phyloP scores from a whole-genome alignment of 371 early-diverging fungal species.

The Lichtheimia corymbifera region DNA sequence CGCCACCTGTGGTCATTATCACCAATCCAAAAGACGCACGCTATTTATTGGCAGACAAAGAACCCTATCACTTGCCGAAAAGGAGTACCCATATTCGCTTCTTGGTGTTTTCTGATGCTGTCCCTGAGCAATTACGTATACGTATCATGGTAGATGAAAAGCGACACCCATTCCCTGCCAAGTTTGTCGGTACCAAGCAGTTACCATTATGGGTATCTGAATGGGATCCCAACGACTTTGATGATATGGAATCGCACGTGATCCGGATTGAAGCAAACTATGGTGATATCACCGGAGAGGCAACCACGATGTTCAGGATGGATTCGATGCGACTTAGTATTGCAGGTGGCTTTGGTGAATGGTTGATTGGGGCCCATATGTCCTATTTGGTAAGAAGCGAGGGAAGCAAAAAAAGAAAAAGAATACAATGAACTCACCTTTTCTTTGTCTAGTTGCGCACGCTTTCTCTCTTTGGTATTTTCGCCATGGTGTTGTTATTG shows the following conservation, averaged over 20 bases:
- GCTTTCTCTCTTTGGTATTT: conserved; percentile 22
- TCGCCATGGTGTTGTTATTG: conserved; percentile 16
- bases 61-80: conserved; percentile 64
- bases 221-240: conserved; percentile 71
- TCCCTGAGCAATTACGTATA: conserved; percentile 3
- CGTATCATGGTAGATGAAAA: conserved; percentile 14
- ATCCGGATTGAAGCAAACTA: conserved; percentile 61
- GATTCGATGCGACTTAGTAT: conserved; percentile 62
- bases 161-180: conserved; percentile 17
- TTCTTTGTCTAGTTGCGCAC: conserved; percentile 18
- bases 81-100: conserved; percentile 72
- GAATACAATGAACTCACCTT: not conserved
- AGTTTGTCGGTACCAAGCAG: conserved; percentile 30
- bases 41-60: conserved; percentile 68
- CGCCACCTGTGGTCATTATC: conserved; percentile 74
- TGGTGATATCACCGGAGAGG: conserved; percentile 39
- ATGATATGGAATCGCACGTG: conserved; percentile 65
- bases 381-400: conserved; percentile 42
- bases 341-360: conserved; percentile 71
- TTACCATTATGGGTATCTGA: conserved; percentile 71
- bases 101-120: conserved; percentile 15
- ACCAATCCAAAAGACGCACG: conserved; percentile 89
- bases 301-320: conserved; percentile 56
- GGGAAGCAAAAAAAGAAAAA: not conserved
- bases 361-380: conserved; percentile 66